Evolutionary conservation across 2,329 filamentous ascomycete genomes (phyloP), one percentile per base, ranked within the genome.

Genomic region (Calonectria multiphialidica): DNA sequence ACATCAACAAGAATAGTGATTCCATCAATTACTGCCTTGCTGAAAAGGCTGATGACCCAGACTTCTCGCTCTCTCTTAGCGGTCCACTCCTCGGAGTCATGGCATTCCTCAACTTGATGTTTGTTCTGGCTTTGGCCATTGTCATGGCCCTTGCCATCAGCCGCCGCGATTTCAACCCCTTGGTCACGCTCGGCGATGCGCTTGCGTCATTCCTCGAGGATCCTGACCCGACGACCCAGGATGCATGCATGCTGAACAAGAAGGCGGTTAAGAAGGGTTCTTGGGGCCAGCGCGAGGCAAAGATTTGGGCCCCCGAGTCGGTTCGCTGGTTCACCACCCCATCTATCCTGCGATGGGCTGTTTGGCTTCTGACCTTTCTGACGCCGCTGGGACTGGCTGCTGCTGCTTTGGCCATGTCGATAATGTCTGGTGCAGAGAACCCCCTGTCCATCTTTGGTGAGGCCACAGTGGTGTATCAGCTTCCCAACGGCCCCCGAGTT

Each of bases 171-270:
- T 86, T 87, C 74, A 79, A 80, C 18, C 87, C 87, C 1, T 83
- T 90, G 5, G 84, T 86, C 18, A 89, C 87, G 0, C 81, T 89
- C 3, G 88, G 88, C 37, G 88, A 90, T 72, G 86, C 86, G 33
- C 80, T 90, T n/a, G 77, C 83, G 6, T 89, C 88, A 2, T 89
- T 90, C 68, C 83, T 90, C 55, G 79, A 81, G 15, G 81, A 84
- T 1, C 84, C 87, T 0, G 88, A 90, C 75, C 78, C 79, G 1
- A 83, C 82, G 1, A 89, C 87, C 0, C 81, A 80, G 33, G 83
- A 83, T 21, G 81, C 83, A 7, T 89, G 86, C 70, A 83, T 90
- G 16, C 77, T 90, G 59, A 85, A 84, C 68, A 89, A 89, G 73
- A 67, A 76, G 18, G 88, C 90, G 68, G 82, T 88, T 28, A 78